Evolutionary conservation across 768 basidiomycete genomes (phyloP), one percentile per base, ranked within the genome.

Genomic region (Mycena capillaripes): DNA sequence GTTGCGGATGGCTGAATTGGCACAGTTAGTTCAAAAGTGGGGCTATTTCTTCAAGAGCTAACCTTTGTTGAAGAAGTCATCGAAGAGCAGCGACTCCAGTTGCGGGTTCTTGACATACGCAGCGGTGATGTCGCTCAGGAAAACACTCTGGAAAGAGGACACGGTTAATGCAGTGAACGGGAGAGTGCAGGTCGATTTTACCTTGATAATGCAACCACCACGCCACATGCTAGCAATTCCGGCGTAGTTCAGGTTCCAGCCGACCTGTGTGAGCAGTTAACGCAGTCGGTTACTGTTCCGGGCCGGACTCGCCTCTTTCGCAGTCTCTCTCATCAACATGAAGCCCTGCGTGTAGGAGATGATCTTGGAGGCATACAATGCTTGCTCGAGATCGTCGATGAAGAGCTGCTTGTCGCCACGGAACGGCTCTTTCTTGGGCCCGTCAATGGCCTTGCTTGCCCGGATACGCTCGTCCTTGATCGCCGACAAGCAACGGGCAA

Each of bases 201-300:
- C 94, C 90, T 97, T 97, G 89, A 99, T 99, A 84, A 99, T 99
- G 84, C 97, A 99, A 76, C 98, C 98, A 76, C 98, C 98, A 79
- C 97, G 96, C 98, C 98, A 99, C 97, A 99, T 99, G 77, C 89
- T 91, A 38, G 98, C 98, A 80, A 99, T 99, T 72, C 97, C 97
- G 77, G 97, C 93, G 81, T 97, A 97, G 89, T 99, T 98, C 82
- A 99, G 87, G 82, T 94, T 91, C 97, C 97, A 99, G 74, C 79
- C 81, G 77, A 93, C 79, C 93, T 94, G 72, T 56, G 36, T 40
- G 53, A n/a, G 19, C 11, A 40, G 14, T 48, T 2, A 66, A 59
- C 46, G 55, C 53, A 46, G 19, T 8, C 36, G 56, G 32, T 29
- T 16, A 23, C 30, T 38, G 30, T 7, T 34, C 58, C 27, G 38